A percentile compares a stretch with the other conserved stretches of the same genome.
phyloP scores from a whole-genome alignment of 2,329 filamentous ascomycete species.

The Gyromitra esculenta region DNA sequence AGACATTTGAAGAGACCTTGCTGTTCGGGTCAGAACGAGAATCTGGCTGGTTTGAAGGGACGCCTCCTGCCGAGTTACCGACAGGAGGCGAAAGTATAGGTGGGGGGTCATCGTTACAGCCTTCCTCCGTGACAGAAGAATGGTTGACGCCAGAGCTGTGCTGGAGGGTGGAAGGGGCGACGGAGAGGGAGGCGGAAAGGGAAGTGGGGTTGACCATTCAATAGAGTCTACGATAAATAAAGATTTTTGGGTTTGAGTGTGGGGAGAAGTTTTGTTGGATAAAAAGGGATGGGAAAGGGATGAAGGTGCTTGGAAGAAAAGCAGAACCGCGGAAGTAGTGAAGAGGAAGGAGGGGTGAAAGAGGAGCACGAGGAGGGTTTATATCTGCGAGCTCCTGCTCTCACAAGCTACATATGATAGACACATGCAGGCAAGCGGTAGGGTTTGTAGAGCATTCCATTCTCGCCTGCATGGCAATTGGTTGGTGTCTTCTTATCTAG shows the following conservation, averaged over 20 bases:
- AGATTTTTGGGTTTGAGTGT: constrained; percentile 7
- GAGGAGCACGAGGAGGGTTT: constrained; percentile 28
- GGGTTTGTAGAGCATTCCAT: constrained; percentile 6
- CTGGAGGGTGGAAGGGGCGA: constrained; percentile 52
- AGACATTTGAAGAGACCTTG: constrained; percentile 17
- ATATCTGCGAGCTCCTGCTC: constrained; percentile 30
- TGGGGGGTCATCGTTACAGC: constrained; percentile 55
- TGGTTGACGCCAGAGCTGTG: constrained; percentile 53
- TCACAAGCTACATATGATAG: constrained; percentile 2
- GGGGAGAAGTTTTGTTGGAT: neutral
- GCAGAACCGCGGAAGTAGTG: constrained; percentile 22
- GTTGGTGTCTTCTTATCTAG: constrained; percentile 34
- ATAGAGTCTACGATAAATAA: constrained; percentile 47
- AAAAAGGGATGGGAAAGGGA: neutral
- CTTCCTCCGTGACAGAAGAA: constrained; percentile 52
- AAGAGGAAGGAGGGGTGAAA: neutral
- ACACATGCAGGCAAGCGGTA: neutral
- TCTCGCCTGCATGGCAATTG: constrained; percentile 1
- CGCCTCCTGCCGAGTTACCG: constrained; percentile 56
- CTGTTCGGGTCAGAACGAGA: constrained; percentile 19
- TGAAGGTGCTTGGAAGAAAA: constrained; percentile 1
- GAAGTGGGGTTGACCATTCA: constrained; percentile 55
- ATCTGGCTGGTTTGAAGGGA: constrained; percentile 50
- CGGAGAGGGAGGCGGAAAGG: constrained; percentile 51
- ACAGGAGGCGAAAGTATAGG: constrained; percentile 57